Conservation (phyloP, 2,329 filamentous ascomycete genomes). For the Rugonectria rugulosa region DNA sequence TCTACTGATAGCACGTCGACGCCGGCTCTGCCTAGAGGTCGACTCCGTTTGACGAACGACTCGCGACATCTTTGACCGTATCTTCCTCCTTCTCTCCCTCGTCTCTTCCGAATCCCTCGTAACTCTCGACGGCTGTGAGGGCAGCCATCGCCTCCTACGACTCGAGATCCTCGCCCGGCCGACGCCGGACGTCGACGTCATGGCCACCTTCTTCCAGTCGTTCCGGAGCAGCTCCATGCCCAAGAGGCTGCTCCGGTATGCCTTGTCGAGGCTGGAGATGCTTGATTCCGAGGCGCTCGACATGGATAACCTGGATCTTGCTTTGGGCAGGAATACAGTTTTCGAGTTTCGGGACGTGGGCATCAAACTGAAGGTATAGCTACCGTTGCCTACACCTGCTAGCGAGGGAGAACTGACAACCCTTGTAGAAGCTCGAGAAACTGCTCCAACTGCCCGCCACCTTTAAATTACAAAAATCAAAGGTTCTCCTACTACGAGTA, state of each 20-base stretch:
- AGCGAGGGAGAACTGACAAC: constrained; percentile 32
- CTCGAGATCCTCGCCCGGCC: constrained; percentile 16
- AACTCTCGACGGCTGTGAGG: constrained; percentile 22
- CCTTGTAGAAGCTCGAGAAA: constrained; percentile 75
- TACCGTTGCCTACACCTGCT: constrained; percentile 11
- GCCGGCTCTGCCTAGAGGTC: constrained; percentile 33
- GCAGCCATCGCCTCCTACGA: constrained; percentile 28
- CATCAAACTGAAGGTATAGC: constrained; percentile 75
- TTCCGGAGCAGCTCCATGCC: constrained; percentile 77
- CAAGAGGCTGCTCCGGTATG: constrained; percentile 88
- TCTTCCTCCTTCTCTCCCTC: constrained; percentile 2
- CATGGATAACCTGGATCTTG: constrained; percentile 84
- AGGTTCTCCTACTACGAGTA: constrained; percentile 77
- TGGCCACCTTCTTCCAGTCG: constrained; percentile 76
- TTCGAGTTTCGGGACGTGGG: constrained; percentile 89
- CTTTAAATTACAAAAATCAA: constrained; percentile 76
- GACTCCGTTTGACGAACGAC: constrained; percentile 21
- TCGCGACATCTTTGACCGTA: constrained; percentile 17
- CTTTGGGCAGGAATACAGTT: constrained; percentile 80
- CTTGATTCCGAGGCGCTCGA: constrained; percentile 89
- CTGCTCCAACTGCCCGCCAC: constrained; percentile 77
- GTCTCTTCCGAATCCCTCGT: constrained; percentile 7
- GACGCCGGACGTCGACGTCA: no score
- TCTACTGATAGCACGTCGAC: constrained; percentile 43
- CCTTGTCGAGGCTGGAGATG: constrained; percentile 81